phyloP scores from a whole-genome alignment of 208 protist genomes.

The Endotrypanum monterogeii region DNA sequence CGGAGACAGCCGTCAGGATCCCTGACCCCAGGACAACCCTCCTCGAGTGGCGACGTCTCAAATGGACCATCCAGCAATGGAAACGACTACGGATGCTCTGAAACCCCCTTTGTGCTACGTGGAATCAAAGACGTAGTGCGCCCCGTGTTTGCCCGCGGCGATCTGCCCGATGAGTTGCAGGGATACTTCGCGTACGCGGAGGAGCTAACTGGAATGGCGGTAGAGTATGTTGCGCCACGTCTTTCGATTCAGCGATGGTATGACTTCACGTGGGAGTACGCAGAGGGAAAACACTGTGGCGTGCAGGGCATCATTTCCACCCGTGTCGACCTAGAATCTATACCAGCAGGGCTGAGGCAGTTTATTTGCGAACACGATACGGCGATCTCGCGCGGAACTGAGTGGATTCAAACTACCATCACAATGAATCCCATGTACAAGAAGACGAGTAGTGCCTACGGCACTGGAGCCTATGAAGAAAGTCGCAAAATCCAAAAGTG shows the following conservation, averaged over 20 bases:
- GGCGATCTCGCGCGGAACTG: slow-evolving; percentile 36
- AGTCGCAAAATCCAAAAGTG: slow-evolving; percentile 63
- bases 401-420: slow-evolving; percentile 21
- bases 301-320: slow-evolving; percentile 72
- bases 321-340: slow-evolving; percentile 54
- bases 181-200: slow-evolving; percentile 83
- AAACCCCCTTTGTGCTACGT: slow-evolving; percentile 43
- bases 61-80: neutral
- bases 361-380: slow-evolving; percentile 58
- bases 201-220: slow-evolving; percentile 63
- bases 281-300: slow-evolving; percentile 57
- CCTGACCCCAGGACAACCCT: neutral
- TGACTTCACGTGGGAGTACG: slow-evolving; percentile 88
- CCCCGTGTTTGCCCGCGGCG: slow-evolving; percentile 74
- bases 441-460: slow-evolving; percentile 70
- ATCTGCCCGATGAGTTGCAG: slow-evolving; percentile 75
- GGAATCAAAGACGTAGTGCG: slow-evolving; percentile 74
- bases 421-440: slow-evolving; percentile 82
- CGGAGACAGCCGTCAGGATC: neutral
- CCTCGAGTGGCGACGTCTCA: neutral
- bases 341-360: slow-evolving; percentile 60
- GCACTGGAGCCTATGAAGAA: slow-evolving; percentile 58
- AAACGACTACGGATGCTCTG: neutral
- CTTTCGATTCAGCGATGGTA: slow-evolving; percentile 73
- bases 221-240: slow-evolving; percentile 58